Base-by-base conservation (phyloP, 2,329 filamentous ascomycete genomes). In the Cryphonectria radicalis region DNA sequence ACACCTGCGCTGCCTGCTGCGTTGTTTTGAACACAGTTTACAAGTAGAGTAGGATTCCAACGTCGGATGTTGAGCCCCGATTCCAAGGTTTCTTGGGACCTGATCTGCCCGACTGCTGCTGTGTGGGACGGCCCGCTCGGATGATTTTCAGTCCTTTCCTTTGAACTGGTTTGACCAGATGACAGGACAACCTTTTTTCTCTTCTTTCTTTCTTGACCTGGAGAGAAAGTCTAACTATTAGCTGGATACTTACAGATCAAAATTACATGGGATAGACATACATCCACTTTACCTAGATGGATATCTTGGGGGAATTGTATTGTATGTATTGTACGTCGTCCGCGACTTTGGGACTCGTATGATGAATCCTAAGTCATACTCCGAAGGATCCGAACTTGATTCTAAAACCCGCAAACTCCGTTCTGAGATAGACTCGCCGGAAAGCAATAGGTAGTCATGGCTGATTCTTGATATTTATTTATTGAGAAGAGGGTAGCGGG, bases 391-490 rank as follows among this genome's bases (percentile, higher is more conserved):
- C 55, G 55, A 19, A 7, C 46, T 3, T 3, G 28, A 8, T 17
- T 57, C 28, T 59, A 59, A 59, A 59, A 19, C 1, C 55, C 55
- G 55, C 55, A 35, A 59, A 59, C 55, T 59, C 55, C 55, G 55
- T 8, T 14, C 25, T 8, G 17, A 59, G 6, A 35, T 32, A 3
- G 35, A 14, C 55, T 28, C 43, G 22, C 19, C 10, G 7, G n/a
- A n/a, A 8, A n/a, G n/a, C 53, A 28, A 13, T 57, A 17, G 8
- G 43, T 50, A 4, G 4, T 50, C 43, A 50, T 22, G 17, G 43
- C 19, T 50, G 6, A 50, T 22, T 50, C 43, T 5, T 50, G 14
- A 13, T 43, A 43, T 17, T 43, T 10, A 17, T 57, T 19, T 32
- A 32, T 32, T 11, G 11, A 40, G 32, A 22, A 63, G 5, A 19